phyloP scores from a whole-genome alignment of 2,329 filamentous ascomycete species.

The Ceratocystis variospora region DNA sequence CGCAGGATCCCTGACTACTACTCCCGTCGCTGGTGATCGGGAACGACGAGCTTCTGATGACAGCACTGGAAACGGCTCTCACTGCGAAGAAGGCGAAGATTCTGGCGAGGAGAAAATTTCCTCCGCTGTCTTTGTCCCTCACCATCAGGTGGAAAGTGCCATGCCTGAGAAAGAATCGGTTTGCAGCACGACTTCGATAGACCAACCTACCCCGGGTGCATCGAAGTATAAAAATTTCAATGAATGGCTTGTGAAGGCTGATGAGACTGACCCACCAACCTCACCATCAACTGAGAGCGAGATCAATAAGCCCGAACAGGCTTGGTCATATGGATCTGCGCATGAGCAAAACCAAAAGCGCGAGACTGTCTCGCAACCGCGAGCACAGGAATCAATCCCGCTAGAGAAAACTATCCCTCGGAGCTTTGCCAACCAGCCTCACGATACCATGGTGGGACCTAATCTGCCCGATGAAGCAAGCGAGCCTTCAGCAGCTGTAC shows the following conservation, averaged over 20 bases:
- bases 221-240: constrained; percentile 28
- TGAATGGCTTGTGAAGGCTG: constrained; percentile 46
- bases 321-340: neutral
- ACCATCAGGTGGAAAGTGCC: constrained; percentile 34
- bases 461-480: constrained; percentile 5
- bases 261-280: constrained; percentile 30
- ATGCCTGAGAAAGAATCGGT: constrained; percentile 1
- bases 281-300: neutral
- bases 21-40: constrained; percentile 9
- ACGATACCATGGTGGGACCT: neutral
- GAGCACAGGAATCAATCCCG: neutral
- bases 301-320: neutral
- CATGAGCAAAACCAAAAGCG: constrained; percentile 6
- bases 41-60: constrained; percentile 29
- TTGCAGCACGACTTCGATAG: neutral
- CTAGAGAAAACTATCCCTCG: neutral
- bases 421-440: neutral
- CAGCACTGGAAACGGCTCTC: constrained; percentile 27
- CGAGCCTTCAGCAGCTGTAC: constrained; percentile 15
- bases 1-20: constrained; percentile 9
- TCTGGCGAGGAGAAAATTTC: constrained; percentile 76
- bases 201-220: constrained; percentile 15
- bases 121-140: constrained; percentile 71
- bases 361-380: neutral
- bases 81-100: constrained; percentile 35